These are phyloP conservation scores for Candida loeiensis DNA, from an alignment of 805 yeast genomes.

Conservation along the genomic window DNA sequence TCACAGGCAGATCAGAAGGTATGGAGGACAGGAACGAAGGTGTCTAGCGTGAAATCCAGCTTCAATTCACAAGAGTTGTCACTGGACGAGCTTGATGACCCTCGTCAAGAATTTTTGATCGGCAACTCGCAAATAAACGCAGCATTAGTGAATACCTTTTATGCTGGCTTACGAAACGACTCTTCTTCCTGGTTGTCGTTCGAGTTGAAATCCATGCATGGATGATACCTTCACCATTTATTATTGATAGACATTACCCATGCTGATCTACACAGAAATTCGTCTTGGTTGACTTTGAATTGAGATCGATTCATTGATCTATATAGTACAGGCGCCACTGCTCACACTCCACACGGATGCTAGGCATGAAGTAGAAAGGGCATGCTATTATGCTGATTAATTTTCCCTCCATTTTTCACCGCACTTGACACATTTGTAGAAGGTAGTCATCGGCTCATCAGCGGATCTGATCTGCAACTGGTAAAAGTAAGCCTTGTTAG, in stretches of 20 bases:
- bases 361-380: neutral
- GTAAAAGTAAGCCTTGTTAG: constrained; percentile 91
- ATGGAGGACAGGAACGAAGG: no score
- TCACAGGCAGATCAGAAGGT: neutral
- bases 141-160: neutral
- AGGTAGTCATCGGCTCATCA: constrained; percentile 99
- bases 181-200: constrained; percentile 7
- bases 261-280: no score
- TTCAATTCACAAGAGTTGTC: constrained; percentile 9
- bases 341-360: neutral
- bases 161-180: constrained; percentile 1
- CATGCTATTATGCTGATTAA: constrained; percentile 23
- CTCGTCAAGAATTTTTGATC: neutral
- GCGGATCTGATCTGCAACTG: constrained; percentile 96
- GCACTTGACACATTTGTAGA: constrained; percentile 91
- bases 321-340: constrained; percentile 1
- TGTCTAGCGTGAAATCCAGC: constrained; percentile 7
- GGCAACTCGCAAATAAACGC: neutral
- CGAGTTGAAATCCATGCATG: constrained; percentile 3
- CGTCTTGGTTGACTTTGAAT: no score
- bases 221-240: no score
- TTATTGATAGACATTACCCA: no score
- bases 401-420: constrained; percentile 97
- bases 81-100: neutral
- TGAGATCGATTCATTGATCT: constrained; percentile 5